Base-by-base conservation (phyloP, 1,284 basidiomycete species). In the Mycosarcoma mackinlayi region DNA sequence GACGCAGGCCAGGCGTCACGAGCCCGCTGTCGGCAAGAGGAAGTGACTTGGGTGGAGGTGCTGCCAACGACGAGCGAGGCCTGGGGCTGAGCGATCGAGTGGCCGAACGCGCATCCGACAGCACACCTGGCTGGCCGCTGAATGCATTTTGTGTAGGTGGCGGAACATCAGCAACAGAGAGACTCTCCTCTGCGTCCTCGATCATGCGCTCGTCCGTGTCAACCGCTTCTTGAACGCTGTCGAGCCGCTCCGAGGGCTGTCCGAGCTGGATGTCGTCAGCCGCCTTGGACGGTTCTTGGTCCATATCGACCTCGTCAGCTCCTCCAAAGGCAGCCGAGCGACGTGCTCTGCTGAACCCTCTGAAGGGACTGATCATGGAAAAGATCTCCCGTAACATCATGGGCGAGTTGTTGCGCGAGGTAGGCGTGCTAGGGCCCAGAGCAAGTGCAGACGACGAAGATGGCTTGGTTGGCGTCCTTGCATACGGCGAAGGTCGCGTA, bases 311-410 rank as follows among this genome's bases (percentile, higher is more conserved):
- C 23, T 64, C 64, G 21, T 58, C 55, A 24, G 46, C 64, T 4
- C 28, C 50, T 46, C 69, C 69, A 30, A 72, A 72, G 2, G 69
- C 69, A 45, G 69, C 69, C 13, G 69, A 72, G 21, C 64, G 59
- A n/a, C 34, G 30, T 11, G 69, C 69, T 6, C 60, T 41, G 34
- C 64, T 63, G 49, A 46, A 44, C 5, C 55, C 54, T 1, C 69
- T 46, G 50, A 72, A 72, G 37, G 69, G 69, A 39, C 69, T 72
- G 53, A 68, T 72, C 52, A 72, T 67, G 6, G 55, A 58, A 31
- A 72, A 64, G 46, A 72, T 61, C 45, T 67, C 69, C 11, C 56
- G 51, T 48, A 72, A 37, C 64, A 72, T 72, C 55, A 58, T 64
- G 21, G 69, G 69, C 30, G 69, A 72, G 37, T 19, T 61, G 13